phyloP scores from a whole-genome alignment of 805 yeast species.

The Kuraishia capsulata region DNA sequence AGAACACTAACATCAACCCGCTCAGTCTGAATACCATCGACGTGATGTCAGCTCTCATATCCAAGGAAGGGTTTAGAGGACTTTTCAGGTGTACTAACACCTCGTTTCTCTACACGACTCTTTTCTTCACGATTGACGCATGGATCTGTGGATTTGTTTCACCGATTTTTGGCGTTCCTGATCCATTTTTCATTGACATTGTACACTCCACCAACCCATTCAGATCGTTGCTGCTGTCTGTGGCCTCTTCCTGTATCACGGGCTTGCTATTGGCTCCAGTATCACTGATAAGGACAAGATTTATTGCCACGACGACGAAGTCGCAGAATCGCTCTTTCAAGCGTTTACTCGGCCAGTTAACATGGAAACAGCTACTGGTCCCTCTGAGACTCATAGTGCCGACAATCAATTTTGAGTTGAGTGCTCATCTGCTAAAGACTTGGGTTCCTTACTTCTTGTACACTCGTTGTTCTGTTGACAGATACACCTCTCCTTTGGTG shows the following conservation, averaged over 20 bases:
- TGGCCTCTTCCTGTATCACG: conserved; percentile 64
- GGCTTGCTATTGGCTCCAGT: conserved; percentile 71
- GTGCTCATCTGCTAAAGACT: conserved; percentile 50
- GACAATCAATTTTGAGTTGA: conserved; percentile 54
- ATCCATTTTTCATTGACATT: conserved; percentile 77
- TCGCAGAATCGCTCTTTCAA: conserved; percentile 57
- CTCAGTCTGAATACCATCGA: conserved; percentile 53
- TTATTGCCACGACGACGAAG: conserved; percentile 61
- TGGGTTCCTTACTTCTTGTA: conserved; percentile 59
- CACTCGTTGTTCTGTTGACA: conserved; percentile 56
- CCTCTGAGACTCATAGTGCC: conserved; percentile 61
- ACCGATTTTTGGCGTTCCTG: conserved; percentile 75
- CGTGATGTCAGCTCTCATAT: conserved; percentile 51
- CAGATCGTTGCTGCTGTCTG: conserved; percentile 55
- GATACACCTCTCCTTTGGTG: conserved; percentile 49
- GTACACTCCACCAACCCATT: conserved; percentile 73
- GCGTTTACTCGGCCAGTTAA: conserved; percentile 46
- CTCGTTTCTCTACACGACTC: conserved; percentile 67
- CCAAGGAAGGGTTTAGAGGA: conserved; percentile 67
- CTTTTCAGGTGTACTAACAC: conserved; percentile 70
- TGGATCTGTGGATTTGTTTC: conserved; percentile 89
- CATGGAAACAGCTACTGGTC: conserved; percentile 29
- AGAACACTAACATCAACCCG: conserved; percentile 37
- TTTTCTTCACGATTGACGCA: conserved; percentile 71
- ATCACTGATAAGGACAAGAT: conserved; percentile 69